Evolutionary conservation across 306 rosid species (phyloP).

Genomic region (Cucurbita pepo): DNA sequence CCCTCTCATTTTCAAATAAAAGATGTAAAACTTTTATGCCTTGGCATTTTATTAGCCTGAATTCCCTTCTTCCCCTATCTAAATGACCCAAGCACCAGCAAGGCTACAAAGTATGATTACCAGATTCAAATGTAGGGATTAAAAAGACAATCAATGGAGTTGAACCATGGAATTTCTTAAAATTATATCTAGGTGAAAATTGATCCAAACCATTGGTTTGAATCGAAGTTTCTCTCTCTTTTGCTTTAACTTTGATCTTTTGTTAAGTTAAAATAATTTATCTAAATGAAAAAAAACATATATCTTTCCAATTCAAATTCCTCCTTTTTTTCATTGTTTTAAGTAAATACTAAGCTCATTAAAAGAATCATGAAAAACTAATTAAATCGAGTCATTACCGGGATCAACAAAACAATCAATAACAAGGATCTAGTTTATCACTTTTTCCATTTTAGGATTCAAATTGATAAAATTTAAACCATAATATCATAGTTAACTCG

Average conservation of each 20-base stretch:
- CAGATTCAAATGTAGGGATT: not conserved
- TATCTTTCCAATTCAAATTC: not conserved
- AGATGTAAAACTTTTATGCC: not conserved
- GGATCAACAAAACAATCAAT: not conserved
- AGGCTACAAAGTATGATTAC: not conserved
- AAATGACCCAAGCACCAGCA: not conserved
- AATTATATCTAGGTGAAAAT: not conserved
- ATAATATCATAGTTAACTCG: not conserved
- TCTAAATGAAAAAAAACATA: not conserved
- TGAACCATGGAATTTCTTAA: not conserved
- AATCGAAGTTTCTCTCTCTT: not conserved
- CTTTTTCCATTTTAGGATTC: not conserved
- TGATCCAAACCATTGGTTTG: not conserved
- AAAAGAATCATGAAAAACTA: not conserved
- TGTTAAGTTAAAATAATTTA: not conserved
- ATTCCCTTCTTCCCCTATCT: not conserved
- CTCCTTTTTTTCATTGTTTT: not conserved
- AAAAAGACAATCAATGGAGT: not conserved
- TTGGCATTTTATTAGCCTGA: not conserved
- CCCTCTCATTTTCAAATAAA: not conserved
- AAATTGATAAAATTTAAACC: not conserved
- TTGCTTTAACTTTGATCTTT: not conserved
- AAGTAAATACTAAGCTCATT: not conserved
- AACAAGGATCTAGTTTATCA: not conserved
- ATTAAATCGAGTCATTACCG: not conserved